Evolutionary conservation across 345 rosid species (phyloP).

Genomic region (Lepidium africanum): DNA sequence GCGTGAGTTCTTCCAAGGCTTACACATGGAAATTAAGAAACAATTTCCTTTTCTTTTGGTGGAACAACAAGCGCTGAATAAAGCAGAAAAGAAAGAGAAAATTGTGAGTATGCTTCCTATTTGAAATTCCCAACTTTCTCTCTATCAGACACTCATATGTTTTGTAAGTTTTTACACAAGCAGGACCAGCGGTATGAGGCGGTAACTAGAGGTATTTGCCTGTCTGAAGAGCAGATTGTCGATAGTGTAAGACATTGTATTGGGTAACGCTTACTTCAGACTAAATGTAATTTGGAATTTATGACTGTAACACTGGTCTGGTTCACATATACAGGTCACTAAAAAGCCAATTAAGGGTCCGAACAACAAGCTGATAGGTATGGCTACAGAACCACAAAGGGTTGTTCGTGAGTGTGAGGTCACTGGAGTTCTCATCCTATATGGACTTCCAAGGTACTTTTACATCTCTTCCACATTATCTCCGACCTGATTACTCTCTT

Average conservation of each 20-base stretch:
- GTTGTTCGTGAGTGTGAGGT: constrained; percentile 70
- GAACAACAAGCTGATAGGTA: constrained; percentile 37
- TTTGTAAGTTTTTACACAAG: neutral
- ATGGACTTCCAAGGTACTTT: constrained; percentile 84
- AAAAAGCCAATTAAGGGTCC: constrained; percentile 40
- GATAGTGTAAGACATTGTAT: constrained; percentile 43
- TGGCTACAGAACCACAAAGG: constrained; percentile 56
- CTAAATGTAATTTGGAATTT: neutral
- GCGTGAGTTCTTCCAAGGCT: constrained; percentile 81
- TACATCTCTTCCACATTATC: neutral
- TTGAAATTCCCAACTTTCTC: neutral
- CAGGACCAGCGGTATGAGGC: constrained; percentile 75
- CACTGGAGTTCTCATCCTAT: constrained; percentile 85
- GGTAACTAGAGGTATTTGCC: constrained; percentile 92
- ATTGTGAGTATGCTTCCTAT: constrained; percentile 32
- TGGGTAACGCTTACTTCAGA: neutral
- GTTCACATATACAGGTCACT: constrained; percentile 41
- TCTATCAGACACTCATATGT: neutral
- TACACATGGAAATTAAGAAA: constrained; percentile 73
- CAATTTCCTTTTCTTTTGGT: constrained; percentile 85
- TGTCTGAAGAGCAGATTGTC: constrained; percentile 80
- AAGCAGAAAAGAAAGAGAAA: constrained; percentile 79
- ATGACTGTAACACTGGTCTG: neutral
- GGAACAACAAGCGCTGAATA: constrained; percentile 74
- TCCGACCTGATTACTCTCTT: neutral